phyloP scores from a whole-genome alignment of 108 stramenopile genomes.

The Aureococcus anophagefferens region DNA sequence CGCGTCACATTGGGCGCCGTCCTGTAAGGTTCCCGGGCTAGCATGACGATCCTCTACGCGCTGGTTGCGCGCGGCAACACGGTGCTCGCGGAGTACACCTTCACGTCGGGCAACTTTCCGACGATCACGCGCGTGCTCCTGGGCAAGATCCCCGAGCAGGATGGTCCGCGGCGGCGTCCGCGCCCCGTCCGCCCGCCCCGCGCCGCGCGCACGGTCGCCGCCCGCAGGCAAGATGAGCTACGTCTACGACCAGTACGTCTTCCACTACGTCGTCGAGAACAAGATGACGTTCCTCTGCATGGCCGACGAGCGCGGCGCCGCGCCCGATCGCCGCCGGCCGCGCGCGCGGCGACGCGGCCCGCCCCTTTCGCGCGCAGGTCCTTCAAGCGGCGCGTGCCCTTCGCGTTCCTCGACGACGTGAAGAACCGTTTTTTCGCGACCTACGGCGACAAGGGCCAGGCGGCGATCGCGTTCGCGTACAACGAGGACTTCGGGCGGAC shows the following conservation, averaged over 20 bases:
- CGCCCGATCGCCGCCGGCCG: no score
- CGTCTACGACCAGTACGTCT: slow-evolving; percentile 46
- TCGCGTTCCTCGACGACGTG: slow-evolving; percentile 45
- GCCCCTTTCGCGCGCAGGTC: neutral
- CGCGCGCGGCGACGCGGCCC: no score
- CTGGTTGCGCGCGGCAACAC: slow-evolving; percentile 39
- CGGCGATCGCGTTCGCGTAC: slow-evolving; percentile 38
- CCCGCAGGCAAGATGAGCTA: slow-evolving; percentile 41
- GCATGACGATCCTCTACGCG: slow-evolving; percentile 31
- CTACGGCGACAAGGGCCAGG: slow-evolving; percentile 19
- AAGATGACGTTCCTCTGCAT: slow-evolving; percentile 41
- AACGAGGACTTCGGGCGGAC: slow-evolving; percentile 31
- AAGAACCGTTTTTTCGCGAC: slow-evolving; percentile 30
- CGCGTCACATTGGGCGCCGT: no score
- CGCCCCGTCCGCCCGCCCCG: no score
- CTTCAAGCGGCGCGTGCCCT: slow-evolving; percentile 24
- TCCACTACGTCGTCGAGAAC: slow-evolving; percentile 43
- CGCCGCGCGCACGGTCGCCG: slow-evolving; percentile 16
- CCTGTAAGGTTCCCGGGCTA: no score
- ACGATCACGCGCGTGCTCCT: slow-evolving; percentile 49
- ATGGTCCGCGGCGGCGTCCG: neutral
- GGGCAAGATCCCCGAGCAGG: slow-evolving; percentile 31
- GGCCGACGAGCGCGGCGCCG: no score
- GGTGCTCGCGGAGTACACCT: slow-evolving; percentile 48
- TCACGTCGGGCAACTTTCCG: slow-evolving; percentile 44